A percentile compares a stretch with the other conserved stretches of the same genome.
phyloP scores from a whole-genome alignment of 148 eudicot genomes.

The Nepenthes gracilis region DNA sequence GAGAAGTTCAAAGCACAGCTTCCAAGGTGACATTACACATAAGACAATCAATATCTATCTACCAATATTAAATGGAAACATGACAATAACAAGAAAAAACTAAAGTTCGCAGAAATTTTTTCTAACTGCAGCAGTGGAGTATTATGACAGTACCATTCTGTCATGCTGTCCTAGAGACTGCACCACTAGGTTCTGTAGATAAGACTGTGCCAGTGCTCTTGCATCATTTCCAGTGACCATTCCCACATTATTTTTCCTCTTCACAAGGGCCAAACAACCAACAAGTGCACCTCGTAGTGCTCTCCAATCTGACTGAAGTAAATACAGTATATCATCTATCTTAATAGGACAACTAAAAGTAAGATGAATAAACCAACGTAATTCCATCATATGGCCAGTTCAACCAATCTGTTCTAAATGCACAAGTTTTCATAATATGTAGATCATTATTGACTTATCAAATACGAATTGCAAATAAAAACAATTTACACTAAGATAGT shows the following conservation, averaged over 20 bases:
- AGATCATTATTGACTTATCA: too few species aligned
- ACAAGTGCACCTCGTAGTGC: constrained; percentile 90
- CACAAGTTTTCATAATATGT: too few species aligned
- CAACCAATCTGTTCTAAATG: background rate
- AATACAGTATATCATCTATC: constrained; percentile 23
- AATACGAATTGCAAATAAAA: too few species aligned
- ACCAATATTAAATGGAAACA: background rate
- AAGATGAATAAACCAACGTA: background rate
- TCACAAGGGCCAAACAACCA: constrained; percentile 77
- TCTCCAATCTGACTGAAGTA: constrained; percentile 92
- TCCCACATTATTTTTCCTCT: constrained; percentile 64
- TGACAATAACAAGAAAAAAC: background rate
- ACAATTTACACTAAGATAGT: too few species aligned
- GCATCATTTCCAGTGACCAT: constrained; percentile 43
- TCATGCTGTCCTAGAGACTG: constrained; percentile 79
- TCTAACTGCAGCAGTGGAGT: background rate
- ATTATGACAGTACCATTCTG: constrained; percentile 53
- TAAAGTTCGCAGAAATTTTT: background rate
- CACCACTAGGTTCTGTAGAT: constrained; percentile 54
- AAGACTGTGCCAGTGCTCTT: constrained; percentile 44
- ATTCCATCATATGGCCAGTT: background rate
- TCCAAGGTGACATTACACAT: constrained; percentile 19
- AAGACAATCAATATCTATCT: constrained; percentile 2
- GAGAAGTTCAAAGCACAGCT: constrained; percentile 88
- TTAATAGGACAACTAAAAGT: constrained; percentile 3